Percentiles rank a stretch among this genome's conserved stretches.
Evolutionary conservation across 225 moss, liverwort and hornwort species (phyloP).

Genomic region (Bryum argenteum): DNA sequence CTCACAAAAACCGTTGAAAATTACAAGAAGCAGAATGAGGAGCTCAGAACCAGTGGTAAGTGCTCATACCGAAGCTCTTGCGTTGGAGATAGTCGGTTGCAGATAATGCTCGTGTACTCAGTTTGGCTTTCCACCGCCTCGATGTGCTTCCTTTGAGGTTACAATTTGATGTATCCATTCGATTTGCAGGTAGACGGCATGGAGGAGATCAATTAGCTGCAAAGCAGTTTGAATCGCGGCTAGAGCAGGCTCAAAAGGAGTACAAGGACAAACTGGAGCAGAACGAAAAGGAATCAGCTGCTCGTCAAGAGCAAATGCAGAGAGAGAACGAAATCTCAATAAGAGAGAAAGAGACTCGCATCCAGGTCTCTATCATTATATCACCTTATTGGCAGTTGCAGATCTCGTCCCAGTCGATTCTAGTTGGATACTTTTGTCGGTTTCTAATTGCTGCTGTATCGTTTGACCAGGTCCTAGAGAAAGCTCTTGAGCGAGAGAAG

Average conservation of each 20-base stretch:
- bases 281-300: constrained; percentile 63
- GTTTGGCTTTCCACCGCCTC: constrained; percentile 17
- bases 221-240: constrained; percentile 49
- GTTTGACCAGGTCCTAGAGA: constrained; percentile 73
- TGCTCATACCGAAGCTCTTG: constrained; percentile 20
- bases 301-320: constrained; percentile 79
- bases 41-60: constrained; percentile 79
- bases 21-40: constrained; percentile 80
- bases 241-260: constrained; percentile 63
- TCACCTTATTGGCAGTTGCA: constrained; percentile 1
- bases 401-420: not conserved
- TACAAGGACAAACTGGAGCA: constrained; percentile 66
- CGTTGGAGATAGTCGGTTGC: not conserved
- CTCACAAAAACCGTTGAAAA: constrained; percentile 58
- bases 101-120: not conserved
- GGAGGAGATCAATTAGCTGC: constrained; percentile 54
- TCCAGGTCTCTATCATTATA: constrained; percentile 63
- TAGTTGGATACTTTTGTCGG: not conserved
- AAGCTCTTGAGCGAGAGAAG: constrained; percentile 84
- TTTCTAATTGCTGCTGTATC: constrained; percentile 12
- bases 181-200: constrained; percentile 54
- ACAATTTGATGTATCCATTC: constrained; percentile 4
- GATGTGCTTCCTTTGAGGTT: not conserved
- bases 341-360: constrained; percentile 82
- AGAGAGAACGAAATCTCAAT: constrained; percentile 70